Base-by-base conservation (phyloP, 371 early-diverging fungal species). In the Phascolomyces articulosus region DNA sequence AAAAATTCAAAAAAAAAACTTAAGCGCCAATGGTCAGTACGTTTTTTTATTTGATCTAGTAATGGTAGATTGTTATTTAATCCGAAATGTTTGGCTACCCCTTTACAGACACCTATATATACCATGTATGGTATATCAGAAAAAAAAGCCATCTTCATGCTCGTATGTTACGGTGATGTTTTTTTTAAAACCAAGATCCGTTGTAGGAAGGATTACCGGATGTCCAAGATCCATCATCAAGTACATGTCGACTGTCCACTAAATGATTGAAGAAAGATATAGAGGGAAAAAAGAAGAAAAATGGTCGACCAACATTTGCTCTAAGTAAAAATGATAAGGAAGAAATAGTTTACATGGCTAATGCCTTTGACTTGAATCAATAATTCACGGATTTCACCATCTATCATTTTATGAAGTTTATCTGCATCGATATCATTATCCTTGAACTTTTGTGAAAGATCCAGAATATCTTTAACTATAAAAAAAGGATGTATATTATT, bases 171-270 rank as follows among this genome's bases (percentile, higher is more conserved):
- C n/a, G n/a, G n/a, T n/a, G n/a, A n/a, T n/a, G 10, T 15, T 20
- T 23, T 20, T 24, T 24, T 51, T 23, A 24, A 53, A 68, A 64
- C 78, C 86, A 16, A 88, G 77, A 65, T 88, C 89, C 16, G 82
- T 77, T 11, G 79, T 64, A 0, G 89, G 85, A 2, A 88, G 74
- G 9, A 88, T 73, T 61, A 86, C 80, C 0, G 86, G 82, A 63
- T 84, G 84, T 15, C 77, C 71, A 9, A 88, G 62, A 62, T 84
- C 68, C 62, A 86, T 82, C 75, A 88, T 83, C 55, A 80, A 63
- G 53, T 74, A 77, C 82, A 88, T 88, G 58, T 87, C 80, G 15
- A 84, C 84, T 0, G 85, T 84, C 87, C 87, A 86, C 81, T 78
- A 61, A 8, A 55, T 47, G 24, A n/a, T 34, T 21, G n/a, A n/a